Evolutionary conservation across 169 alveolate genomes (phyloP).

Genomic region (Eimeria mitis): DNA sequence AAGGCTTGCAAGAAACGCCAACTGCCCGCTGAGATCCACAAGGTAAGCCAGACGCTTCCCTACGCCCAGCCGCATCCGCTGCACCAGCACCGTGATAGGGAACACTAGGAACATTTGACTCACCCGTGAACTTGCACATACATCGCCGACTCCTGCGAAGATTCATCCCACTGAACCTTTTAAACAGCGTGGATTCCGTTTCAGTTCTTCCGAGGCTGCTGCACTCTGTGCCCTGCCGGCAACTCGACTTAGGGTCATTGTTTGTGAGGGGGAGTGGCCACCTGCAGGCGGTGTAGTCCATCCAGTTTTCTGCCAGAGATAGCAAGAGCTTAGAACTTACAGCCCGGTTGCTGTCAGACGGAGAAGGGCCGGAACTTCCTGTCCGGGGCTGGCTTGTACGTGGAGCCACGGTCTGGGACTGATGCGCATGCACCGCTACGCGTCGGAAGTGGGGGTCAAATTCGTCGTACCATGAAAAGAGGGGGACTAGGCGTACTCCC

Average conservation of each 20-base stretch:
- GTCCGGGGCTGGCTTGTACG: neutral
- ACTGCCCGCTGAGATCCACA: neutral
- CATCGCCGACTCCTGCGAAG: constrained; percentile 2
- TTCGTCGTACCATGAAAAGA: constrained; percentile 68
- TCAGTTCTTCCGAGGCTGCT: neutral
- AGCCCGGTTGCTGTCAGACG: neutral
- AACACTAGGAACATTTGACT: neutral
- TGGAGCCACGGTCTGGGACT: neutral
- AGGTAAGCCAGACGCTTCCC: neutral
- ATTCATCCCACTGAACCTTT: constrained; percentile 27
- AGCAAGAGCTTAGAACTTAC: constrained; percentile 13
- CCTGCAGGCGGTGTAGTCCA: constrained; percentile 67
- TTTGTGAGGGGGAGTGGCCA: constrained; percentile 71
- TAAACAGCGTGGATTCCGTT: constrained; percentile 1
- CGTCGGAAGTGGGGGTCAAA: constrained; percentile 68
- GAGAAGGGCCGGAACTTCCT: neutral
- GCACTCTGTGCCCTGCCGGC: neutral
- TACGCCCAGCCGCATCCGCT: neutral
- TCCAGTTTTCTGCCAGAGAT: constrained; percentile 63
- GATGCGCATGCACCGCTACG: constrained; percentile 1
- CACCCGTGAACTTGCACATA: neutral
- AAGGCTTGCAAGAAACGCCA: neutral
- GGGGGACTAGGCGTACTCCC: constrained; percentile 56
- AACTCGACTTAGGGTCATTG: constrained; percentile 48
- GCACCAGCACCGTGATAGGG: neutral